phyloP scores from a whole-genome alignment of 768 basidiomycete genomes.

The Mycena vulgaris region DNA sequence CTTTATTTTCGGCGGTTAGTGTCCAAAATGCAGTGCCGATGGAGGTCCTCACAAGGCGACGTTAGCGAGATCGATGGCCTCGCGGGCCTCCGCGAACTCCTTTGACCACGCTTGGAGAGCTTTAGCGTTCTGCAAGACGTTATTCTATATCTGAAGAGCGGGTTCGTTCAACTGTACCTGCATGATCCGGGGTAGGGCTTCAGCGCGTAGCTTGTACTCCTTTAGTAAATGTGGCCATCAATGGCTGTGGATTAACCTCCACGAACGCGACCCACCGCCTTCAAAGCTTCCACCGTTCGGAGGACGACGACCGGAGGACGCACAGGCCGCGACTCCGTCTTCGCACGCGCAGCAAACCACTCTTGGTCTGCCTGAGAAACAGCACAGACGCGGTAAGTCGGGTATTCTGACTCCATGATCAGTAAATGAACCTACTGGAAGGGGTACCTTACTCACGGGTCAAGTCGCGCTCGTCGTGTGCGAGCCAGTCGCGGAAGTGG shows the following conservation, averaged over 20 bases:
- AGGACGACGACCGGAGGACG: slow-evolving; percentile 12
- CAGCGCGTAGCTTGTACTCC: slow-evolving; percentile 23
- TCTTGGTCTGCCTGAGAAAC: slow-evolving; percentile 25
- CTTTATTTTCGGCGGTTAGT: neutral
- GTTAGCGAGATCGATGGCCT: slow-evolving; percentile 6
- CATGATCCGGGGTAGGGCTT: slow-evolving; percentile 22
- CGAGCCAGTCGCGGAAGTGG: slow-evolving; percentile 28
- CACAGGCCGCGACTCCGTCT: slow-evolving; percentile 12
- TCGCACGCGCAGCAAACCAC: slow-evolving; percentile 30
- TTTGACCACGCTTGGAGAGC: slow-evolving; percentile 15
- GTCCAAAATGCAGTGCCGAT: neutral
- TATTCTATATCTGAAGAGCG: neutral
- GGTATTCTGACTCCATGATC: neutral
- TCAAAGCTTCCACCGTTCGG: slow-evolving; percentile 5
- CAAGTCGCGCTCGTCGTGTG: slow-evolving; percentile 23
- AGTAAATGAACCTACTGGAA: neutral
- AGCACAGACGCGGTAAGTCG: slow-evolving; percentile 11
- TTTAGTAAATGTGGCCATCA: neutral
- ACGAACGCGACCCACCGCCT: neutral
- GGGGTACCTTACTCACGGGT: neutral
- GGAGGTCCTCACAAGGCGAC: slow-evolving; percentile 15
- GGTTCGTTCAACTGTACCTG: slow-evolving; percentile 7
- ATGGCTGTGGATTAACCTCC: neutral
- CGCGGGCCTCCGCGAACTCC: neutral
- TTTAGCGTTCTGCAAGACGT: slow-evolving; percentile 13